phyloP scores from a whole-genome alignment of 176 grass and related monocot genomes.

The Triticum urartu region DNA sequence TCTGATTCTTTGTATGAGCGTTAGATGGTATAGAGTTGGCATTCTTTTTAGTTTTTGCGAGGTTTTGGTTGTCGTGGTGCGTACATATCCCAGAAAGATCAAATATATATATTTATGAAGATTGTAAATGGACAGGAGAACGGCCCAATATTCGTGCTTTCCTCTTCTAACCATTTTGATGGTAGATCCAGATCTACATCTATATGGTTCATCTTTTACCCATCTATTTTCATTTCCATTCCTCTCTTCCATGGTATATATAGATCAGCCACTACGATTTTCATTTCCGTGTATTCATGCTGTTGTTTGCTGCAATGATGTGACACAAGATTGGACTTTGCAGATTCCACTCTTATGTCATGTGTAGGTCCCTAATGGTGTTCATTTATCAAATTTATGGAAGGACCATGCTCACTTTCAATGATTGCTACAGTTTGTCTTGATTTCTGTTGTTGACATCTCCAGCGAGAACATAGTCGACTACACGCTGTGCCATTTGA shows the following conservation, averaged over 20 bases:
- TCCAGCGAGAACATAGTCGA: background rate
- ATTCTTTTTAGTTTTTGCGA: background rate
- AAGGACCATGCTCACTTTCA: background rate
- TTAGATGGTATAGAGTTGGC: conserved; percentile 35
- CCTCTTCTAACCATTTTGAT: background rate
- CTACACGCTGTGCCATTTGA: background rate
- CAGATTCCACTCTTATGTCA: background rate
- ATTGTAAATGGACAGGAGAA: conserved; percentile 18
- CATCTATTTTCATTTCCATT: background rate
- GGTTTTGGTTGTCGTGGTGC: conserved; percentile 8
- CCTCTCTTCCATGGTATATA: background rate
- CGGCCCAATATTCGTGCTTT: background rate
- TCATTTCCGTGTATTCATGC: background rate
- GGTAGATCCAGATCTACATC: background rate
- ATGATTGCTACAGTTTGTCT: background rate
- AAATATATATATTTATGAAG: conserved; percentile 18
- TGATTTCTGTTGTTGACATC: background rate
- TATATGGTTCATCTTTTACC: background rate
- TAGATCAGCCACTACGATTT: background rate
- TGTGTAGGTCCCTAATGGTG: background rate
- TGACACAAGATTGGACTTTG: background rate
- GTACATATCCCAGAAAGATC: background rate
- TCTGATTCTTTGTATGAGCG: background rate
- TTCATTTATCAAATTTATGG: background rate
- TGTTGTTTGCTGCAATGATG: background rate